A percentile compares a stretch with the other conserved stretches of the same genome.
Evolutionary conservation across 495 filamentous ascomycete genomes (phyloP).

Genomic region (Margaritispora aquatica): DNA sequence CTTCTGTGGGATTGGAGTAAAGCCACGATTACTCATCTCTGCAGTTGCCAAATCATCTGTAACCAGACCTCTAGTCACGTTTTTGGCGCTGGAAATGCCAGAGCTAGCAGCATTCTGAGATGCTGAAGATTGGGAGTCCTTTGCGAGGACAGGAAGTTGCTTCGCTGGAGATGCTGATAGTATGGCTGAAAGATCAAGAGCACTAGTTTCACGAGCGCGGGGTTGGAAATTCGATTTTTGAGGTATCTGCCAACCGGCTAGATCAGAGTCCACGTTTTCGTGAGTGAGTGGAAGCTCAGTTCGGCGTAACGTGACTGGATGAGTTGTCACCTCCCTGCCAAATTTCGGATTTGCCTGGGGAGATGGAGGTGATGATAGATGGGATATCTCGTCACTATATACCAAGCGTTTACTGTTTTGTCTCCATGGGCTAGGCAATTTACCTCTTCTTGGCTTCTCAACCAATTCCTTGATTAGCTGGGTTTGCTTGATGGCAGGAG

Average conservation of each 20-base stretch:
- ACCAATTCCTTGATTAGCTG: slow-evolving; percentile 5
- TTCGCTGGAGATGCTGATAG: slow-evolving; percentile 19
- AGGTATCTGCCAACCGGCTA: slow-evolving; percentile 27
- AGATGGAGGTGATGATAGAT: slow-evolving; percentile 6
- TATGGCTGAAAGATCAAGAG: slow-evolving; percentile 18
- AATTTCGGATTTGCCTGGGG: neutral
- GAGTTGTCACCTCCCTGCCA: neutral
- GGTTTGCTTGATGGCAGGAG: slow-evolving; percentile 8
- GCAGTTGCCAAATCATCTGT: no score
- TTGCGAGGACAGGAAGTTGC: slow-evolving; percentile 13
- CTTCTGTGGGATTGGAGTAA: slow-evolving; percentile 37
- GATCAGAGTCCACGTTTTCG: slow-evolving; percentile 1
- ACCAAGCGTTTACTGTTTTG: slow-evolving; percentile 26
- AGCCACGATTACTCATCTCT: no score
- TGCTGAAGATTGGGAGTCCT: slow-evolving; percentile 4
- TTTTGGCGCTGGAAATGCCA: neutral
- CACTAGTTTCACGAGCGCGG: slow-evolving; percentile 28
- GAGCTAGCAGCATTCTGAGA: neutral
- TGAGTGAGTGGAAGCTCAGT: neutral
- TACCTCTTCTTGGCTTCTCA: slow-evolving; percentile 29
- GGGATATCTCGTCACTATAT: slow-evolving; percentile 24
- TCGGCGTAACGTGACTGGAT: slow-evolving; percentile 14
- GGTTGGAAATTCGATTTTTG: slow-evolving; percentile 48
- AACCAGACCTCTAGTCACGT: no score
- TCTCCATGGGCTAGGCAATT: slow-evolving; percentile 40